Conservation (phyloP, 768 basidiomycete genomes). For the Pulveroboletus sp. region DNA sequence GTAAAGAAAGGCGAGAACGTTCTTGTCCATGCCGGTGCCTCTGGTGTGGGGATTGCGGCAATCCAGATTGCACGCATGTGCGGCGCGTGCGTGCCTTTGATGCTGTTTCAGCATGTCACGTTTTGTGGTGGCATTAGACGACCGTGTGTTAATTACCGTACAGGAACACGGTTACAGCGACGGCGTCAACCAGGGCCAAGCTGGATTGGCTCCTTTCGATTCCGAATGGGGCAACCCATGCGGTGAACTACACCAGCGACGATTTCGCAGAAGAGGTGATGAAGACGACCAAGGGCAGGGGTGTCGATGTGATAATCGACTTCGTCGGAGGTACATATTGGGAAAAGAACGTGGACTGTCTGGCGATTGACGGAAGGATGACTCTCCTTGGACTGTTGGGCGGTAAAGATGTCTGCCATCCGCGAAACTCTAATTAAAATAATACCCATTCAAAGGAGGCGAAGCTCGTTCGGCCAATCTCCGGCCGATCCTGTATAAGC, state of each 20-base stretch:
- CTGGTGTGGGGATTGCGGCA: conserved; percentile 84
- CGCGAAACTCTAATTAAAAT: conserved; percentile 19
- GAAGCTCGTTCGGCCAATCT: conserved; percentile 53
- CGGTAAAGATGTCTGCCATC: conserved; percentile 40
- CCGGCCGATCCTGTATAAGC: conserved; percentile 69
- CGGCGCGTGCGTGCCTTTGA: conserved; percentile 55
- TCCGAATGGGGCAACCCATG: conserved; percentile 67
- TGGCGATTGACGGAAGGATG: conserved; percentile 75
- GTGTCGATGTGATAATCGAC: conserved; percentile 82
- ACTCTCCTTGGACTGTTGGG: conserved; percentile 60
- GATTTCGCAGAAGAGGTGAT: conserved; percentile 75
- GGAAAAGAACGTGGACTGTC: conserved; percentile 61
- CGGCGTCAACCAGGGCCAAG: conserved; percentile 82
- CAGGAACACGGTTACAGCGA: conserved; percentile 72
- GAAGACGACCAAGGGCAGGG: conserved; percentile 59
- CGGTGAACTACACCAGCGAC: conserved; percentile 79
- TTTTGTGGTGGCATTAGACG: not conserved
- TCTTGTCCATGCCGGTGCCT: conserved; percentile 87
- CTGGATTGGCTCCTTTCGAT: conserved; percentile 67
- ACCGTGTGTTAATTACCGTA: conserved; percentile 10
- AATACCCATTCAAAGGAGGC: conserved; percentile 38
- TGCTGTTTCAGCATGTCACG: conserved; percentile 1
- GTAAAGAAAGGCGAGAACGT: conserved; percentile 68
- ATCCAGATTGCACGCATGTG: conserved; percentile 77
- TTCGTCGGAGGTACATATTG: conserved; percentile 77